These are phyloP conservation scores for Coemansia sp. DNA, from an alignment of 192 early-diverging fungal species.

Conservation along the genomic window DNA sequence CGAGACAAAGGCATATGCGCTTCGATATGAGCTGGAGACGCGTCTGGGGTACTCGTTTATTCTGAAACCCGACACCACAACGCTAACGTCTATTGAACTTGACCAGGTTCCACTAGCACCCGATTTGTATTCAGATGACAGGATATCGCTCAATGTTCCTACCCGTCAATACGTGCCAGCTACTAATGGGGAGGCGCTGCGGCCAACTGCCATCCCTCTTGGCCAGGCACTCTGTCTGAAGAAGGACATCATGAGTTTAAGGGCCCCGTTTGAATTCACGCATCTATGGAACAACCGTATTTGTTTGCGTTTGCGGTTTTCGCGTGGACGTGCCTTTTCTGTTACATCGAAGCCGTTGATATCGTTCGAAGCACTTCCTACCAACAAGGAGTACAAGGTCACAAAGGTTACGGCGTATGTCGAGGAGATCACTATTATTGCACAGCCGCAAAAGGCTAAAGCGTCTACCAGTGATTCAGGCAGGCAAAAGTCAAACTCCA, in stretches of 20 bases:
- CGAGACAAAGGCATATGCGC: slow-evolving; percentile 19
- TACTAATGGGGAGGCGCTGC: not conserved
- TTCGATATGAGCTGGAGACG: slow-evolving; percentile 37
- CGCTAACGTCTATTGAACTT: slow-evolving; percentile 15
- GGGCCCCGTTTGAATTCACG: slow-evolving; percentile 25
- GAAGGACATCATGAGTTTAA: slow-evolving; percentile 25
- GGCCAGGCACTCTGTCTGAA: slow-evolving; percentile 26
- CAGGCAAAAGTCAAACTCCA: not conserved
- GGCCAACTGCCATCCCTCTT: slow-evolving; percentile 21
- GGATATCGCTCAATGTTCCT: slow-evolving; percentile 26
- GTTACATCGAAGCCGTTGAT: slow-evolving; percentile 16
- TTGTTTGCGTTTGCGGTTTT: slow-evolving; percentile 24
- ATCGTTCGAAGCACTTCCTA: slow-evolving; percentile 35
- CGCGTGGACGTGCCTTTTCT: slow-evolving; percentile 27
- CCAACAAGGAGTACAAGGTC: slow-evolving; percentile 19
- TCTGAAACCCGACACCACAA: slow-evolving; percentile 30
- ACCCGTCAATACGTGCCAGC: not conserved
- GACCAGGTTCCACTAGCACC: slow-evolving; percentile 41
- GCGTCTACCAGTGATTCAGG: not conserved
- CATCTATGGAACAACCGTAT: slow-evolving; percentile 40
- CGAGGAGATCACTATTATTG: slow-evolving; percentile 48
- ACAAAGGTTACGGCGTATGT: slow-evolving; percentile 17
- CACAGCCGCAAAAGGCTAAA: slow-evolving; percentile 19
- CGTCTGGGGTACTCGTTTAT: slow-evolving; percentile 40
- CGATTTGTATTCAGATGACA: slow-evolving; percentile 43